Base-by-base conservation (phyloP, 768 basidiomycete genomes). In the Rhodosporidiobolus odoratus region DNA sequence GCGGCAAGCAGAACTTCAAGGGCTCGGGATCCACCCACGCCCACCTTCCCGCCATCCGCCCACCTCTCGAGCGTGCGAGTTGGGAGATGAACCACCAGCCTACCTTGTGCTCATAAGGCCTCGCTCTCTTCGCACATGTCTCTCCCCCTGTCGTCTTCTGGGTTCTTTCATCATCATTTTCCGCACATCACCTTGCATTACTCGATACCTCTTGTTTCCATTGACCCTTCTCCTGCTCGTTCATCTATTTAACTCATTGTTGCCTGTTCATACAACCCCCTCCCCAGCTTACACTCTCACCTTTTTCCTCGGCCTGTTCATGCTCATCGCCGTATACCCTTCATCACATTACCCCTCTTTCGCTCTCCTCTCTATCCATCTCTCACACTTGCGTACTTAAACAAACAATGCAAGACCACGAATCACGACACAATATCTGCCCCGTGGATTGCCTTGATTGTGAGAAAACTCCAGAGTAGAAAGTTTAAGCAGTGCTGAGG, bases 1-100 rank as follows among this genome's bases (percentile, higher is more conserved):
- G 4, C 4, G 32, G 92, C 79, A 81, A 69, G 61, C 65, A 69
- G 53, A 69, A 73, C 47, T 37, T 17, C 45, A 50, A 37, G 38
- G n/a, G 45, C 57, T 25, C 38, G 27, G 62, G 53, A 27, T 35
- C 21, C 30, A 23, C 27, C 2, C 66, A 66, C 34, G 17, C 12
- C 21, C 68, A 58, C 23, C 23, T 43, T 2, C 66, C 64, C 0
- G 41, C 63, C 5, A 47, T 54, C 27, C 66, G 66, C 35, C 61
- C 37, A 9, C 72, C 72, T 0, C 68, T 73, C 52, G 65, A 73
- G 41, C 68, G 53, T 23, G 67, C 72, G 61, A 69, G 62, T 32
- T 73, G 72, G 72, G 72, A 73, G 65, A 62, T 65, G 57, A 69
- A 69, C 54, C 64, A 71, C 40, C 64, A 66, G 16, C 32, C 40